Evolutionary conservation across 176 grass and related monocot species (phyloP).

Genomic region (Triticum dicoccoides): DNA sequence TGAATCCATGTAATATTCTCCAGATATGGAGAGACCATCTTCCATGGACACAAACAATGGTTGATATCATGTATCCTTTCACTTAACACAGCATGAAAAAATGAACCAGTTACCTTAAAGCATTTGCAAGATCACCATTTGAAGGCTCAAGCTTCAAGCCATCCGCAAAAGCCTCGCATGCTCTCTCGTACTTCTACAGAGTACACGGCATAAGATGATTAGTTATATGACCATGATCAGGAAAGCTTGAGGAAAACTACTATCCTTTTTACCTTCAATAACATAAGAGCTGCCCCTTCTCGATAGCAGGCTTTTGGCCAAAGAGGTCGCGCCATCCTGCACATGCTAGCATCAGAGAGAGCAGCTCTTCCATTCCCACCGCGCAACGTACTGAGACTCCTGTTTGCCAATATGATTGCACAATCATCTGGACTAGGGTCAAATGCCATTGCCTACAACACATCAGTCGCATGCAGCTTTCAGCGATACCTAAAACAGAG

Average conservation of each 20-base stretch:
- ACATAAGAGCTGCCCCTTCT: neutral
- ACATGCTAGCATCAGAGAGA: neutral
- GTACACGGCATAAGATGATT: neutral
- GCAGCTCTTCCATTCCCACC: neutral
- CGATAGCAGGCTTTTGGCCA: conserved; percentile 3
- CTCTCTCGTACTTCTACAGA: neutral
- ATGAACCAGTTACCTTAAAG: neutral
- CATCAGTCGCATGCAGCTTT: neutral
- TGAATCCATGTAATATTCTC: neutral
- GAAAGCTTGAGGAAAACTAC: neutral
- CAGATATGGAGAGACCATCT: neutral
- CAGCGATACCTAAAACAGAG: neutral
- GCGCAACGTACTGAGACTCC: neutral
- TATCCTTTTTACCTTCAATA: neutral
- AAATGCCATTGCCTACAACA: conserved; percentile 1
- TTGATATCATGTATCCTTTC: neutral
- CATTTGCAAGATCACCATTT: neutral
- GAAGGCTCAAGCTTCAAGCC: neutral
- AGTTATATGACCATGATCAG: neutral
- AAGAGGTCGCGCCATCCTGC: neutral
- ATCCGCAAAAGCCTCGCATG: neutral
- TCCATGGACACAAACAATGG: neutral
- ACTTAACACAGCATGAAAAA: neutral
- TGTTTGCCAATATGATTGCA: neutral
- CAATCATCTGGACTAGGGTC: neutral